Percentiles rank a stretch among this genome's conserved stretches.
Conservation (phyloP, 202 grass and related monocot species). For the Dendrocalamus latiflorus region DNA sequence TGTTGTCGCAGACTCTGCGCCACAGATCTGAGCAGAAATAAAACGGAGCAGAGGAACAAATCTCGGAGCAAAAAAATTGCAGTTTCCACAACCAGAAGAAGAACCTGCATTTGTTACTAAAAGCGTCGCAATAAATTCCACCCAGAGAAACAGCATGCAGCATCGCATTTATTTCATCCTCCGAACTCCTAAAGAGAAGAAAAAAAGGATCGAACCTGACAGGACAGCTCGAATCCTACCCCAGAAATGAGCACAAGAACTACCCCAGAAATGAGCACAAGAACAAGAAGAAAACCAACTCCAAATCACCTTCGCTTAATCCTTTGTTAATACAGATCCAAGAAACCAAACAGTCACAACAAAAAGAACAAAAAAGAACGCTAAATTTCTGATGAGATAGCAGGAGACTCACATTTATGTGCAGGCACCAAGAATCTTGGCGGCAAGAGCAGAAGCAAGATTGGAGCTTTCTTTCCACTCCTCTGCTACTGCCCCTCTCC, state of each 20-base stretch:
- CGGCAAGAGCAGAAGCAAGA: conserved; percentile 10
- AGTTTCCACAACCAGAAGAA: conserved; percentile 30
- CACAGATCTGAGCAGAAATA: conserved; percentile 43
- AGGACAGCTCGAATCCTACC: conserved; percentile 16
- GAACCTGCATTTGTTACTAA: conserved; percentile 52
- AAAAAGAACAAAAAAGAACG: too few species aligned
- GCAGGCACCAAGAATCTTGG: conserved; percentile 20
- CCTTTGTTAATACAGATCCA: conserved; percentile 25
- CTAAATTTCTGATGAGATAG: conserved; percentile 9
- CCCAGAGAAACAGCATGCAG: conserved; percentile 27
- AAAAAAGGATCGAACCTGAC: conserved; percentile 20
- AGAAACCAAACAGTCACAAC: background rate
- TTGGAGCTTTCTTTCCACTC: conserved; percentile 11
- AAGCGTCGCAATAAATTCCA: conserved; percentile 41
- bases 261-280: too few species aligned
- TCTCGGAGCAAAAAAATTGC: conserved; percentile 26
- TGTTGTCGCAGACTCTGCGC: background rate
- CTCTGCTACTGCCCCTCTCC: background rate
- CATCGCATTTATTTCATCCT: conserved; percentile 43
- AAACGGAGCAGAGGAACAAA: conserved; percentile 24
- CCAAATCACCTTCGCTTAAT: background rate
- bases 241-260: background rate
- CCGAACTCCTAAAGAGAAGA: conserved; percentile 3
- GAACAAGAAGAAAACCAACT: background rate
- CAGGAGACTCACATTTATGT: conserved; percentile 30